phyloP scores from a whole-genome alignment of 257 asterid genomes.

The Sherardia arvensis region DNA sequence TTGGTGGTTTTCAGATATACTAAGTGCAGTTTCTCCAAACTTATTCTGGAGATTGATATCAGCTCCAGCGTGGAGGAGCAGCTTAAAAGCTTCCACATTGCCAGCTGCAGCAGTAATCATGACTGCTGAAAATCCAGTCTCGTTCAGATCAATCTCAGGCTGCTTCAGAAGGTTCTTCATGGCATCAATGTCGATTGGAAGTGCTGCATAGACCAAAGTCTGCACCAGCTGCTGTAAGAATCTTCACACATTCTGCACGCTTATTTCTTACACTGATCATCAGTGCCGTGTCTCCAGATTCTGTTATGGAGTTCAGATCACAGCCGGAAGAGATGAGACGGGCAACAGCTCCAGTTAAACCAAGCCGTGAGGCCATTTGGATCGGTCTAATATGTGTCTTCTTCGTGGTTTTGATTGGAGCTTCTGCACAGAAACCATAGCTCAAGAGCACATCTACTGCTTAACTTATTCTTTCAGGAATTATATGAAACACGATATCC shows the following conservation, averaged over 20 bases:
- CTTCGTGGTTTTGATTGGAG: constrained; percentile 30
- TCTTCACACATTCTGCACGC: constrained; percentile 41
- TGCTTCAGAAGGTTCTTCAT: constrained; percentile 31
- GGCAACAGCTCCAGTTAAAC: constrained; percentile 25
- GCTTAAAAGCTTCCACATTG: constrained; percentile 38
- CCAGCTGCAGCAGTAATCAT: constrained; percentile 56
- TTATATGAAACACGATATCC: no score
- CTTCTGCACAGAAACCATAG: constrained; percentile 43
- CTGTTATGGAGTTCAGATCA: constrained; percentile 41
- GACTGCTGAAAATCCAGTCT: constrained; percentile 44
- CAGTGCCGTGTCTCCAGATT: constrained; percentile 47
- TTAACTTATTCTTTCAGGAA: no score
- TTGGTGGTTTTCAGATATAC: constrained; percentile 39
- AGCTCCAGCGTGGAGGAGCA: constrained; percentile 52
- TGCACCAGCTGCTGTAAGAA: constrained; percentile 49
- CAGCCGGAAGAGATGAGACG: constrained; percentile 41
- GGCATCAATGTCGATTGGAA: constrained; percentile 42
- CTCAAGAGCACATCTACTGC: constrained; percentile 45
- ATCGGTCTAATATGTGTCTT: constrained; percentile 25
- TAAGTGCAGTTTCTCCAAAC: constrained; percentile 48
- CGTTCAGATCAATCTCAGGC: constrained; percentile 36
- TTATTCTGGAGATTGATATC: constrained; percentile 30
- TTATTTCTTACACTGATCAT: constrained; percentile 45
- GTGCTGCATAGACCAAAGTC: constrained; percentile 41
- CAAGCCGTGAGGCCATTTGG: constrained; percentile 51